phyloP scores from a whole-genome alignment of 352 stramenopile genomes.

The Thalassiosira mediterranea region DNA sequence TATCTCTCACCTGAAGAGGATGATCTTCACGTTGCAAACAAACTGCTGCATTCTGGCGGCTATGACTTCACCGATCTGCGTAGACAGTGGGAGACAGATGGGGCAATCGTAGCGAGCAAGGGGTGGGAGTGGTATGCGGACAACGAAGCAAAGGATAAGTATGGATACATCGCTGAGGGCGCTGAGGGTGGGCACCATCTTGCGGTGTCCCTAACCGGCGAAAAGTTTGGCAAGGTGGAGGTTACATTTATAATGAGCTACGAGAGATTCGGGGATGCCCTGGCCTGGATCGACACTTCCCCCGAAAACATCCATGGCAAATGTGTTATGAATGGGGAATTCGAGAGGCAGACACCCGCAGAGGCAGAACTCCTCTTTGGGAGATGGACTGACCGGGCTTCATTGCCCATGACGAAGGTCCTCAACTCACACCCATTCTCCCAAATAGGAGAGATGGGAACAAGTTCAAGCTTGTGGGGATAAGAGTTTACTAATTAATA shows the following conservation, averaged over 20 bases:
- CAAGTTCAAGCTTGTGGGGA: conserved; percentile 38
- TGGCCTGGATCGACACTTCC: conserved; percentile 41
- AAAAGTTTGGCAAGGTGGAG: conserved; percentile 33
- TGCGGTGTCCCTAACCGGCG: conserved; percentile 25
- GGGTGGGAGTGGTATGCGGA: conserved; percentile 44
- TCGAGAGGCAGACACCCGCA: neutral
- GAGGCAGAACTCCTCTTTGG: conserved; percentile 6
- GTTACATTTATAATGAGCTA: conserved; percentile 47
- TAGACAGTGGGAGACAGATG: conserved; percentile 21
- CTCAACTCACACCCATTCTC: conserved; percentile 43
- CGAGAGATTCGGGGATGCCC: conserved; percentile 46
- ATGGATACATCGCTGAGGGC: conserved; percentile 29
- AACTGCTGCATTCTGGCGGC: neutral
- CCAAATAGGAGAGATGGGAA: conserved; percentile 25
- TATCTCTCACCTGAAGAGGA: conserved; percentile 54
- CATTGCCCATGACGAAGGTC: conserved; percentile 31
- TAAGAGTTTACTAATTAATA: conserved; percentile 29
- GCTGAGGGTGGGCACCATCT: conserved; percentile 22
- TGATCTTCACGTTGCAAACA: conserved; percentile 29
- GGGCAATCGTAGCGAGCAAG: conserved; percentile 25
- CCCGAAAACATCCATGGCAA: neutral
- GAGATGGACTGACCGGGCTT: conserved; percentile 20
- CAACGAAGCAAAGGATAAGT: conserved; percentile 46
- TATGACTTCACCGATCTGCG: conserved; percentile 47
- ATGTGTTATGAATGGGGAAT: conserved; percentile 8